Percentiles rank a stretch among this genome's conserved stretches.
phyloP scores from a whole-genome alignment of 768 basidiomycete species.

The Wakefieldia striispora region DNA sequence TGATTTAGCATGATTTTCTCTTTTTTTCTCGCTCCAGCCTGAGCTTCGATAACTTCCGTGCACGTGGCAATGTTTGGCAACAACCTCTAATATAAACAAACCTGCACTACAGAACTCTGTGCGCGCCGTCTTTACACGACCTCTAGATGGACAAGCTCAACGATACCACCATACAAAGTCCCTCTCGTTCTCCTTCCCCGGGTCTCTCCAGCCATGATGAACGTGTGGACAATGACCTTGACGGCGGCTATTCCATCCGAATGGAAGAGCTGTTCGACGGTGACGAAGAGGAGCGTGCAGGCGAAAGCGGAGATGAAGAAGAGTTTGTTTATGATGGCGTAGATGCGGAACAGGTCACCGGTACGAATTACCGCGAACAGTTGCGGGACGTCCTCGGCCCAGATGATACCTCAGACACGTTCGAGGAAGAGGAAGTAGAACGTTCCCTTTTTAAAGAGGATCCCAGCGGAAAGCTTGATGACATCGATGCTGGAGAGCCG shows the following conservation, averaged over 20 bases:
- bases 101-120: neutral
- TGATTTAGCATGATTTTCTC: constrained; percentile 18
- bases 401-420: constrained; percentile 53
- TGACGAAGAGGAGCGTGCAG: constrained; percentile 42
- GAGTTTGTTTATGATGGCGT: constrained; percentile 75
- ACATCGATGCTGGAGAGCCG: constrained; percentile 18
- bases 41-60: neutral
- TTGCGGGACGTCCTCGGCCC: constrained; percentile 71
- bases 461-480: constrained; percentile 31
- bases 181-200: constrained; percentile 7
- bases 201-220: constrained; percentile 20
- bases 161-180: neutral
- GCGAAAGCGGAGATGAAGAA: constrained; percentile 50
- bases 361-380: constrained; percentile 61
- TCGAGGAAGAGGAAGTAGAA: constrained; percentile 46
- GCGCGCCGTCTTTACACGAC: neutral
- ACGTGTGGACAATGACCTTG: constrained; percentile 20
- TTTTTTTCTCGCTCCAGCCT: neutral
- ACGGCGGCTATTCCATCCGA: constrained; percentile 24
- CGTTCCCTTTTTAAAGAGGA: constrained; percentile 42
- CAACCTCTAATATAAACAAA: constrained; percentile 26
- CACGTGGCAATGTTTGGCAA: constrained; percentile 31
- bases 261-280: constrained; percentile 34
- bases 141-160: constrained; percentile 11
- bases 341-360: constrained; percentile 48